phyloP scores from a whole-genome alignment of 371 early-diverging fungal genomes.

The Actinomortierella wolfii region DNA sequence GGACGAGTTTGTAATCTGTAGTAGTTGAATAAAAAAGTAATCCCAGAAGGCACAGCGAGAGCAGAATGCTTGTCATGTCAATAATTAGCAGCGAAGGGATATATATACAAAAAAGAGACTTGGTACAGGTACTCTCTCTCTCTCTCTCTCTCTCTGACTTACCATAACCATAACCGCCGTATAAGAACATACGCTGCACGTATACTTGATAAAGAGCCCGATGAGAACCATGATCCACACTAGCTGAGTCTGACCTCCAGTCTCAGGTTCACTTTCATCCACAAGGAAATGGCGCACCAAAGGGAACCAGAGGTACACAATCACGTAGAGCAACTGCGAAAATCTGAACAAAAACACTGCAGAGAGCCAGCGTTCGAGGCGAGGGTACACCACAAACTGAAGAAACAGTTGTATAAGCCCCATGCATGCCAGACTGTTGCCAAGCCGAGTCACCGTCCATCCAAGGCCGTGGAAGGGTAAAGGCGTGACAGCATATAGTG shows the following conservation, averaged over 20 bases:
- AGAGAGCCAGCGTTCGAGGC: conserved; percentile 47
- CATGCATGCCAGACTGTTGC: conserved; percentile 50
- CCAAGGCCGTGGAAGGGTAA: conserved; percentile 53
- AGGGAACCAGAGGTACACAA: conserved; percentile 54
- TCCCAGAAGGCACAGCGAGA: not conserved
- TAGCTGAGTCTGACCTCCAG: conserved; percentile 12
- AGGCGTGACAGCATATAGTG: conserved; percentile 43
- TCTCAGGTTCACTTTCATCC: conserved; percentile 18
- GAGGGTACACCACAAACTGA: conserved; percentile 62
- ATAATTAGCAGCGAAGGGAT: not conserved
- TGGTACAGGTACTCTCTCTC: too few relatives aligned
- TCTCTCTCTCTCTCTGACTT: too few relatives aligned
- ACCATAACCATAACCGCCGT: conserved; percentile 69
- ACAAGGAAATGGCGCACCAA: conserved; percentile 42
- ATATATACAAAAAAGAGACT: too few relatives aligned
- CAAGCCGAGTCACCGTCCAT: conserved; percentile 49
- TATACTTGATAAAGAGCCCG: conserved; percentile 50
- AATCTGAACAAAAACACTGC: conserved; percentile 46
- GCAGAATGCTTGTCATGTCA: not conserved
- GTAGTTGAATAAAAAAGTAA: not conserved
- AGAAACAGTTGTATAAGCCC: conserved; percentile 55
- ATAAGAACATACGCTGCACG: conserved; percentile 58
- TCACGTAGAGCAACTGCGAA: conserved; percentile 48
- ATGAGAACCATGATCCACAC: conserved; percentile 47
- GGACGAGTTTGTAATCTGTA: conserved; percentile 63